phyloP scores from a whole-genome alignment of 768 basidiomycete species.

The Pleurotus djamor region DNA sequence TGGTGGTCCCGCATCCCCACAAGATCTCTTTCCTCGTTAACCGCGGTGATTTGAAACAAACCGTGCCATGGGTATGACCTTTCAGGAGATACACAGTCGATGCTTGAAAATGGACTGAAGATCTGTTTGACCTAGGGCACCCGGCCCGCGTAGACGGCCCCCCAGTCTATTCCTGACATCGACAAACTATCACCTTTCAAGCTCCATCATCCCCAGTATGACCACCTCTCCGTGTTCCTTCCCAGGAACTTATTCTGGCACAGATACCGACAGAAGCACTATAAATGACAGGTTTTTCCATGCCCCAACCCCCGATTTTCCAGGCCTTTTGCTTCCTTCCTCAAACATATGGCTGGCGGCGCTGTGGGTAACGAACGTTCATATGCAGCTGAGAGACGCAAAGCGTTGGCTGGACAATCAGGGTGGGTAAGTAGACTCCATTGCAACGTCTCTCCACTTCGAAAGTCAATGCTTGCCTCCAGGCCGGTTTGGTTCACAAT shows the following conservation, averaged over 20 bases:
- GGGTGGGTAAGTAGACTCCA: conserved; percentile 52
- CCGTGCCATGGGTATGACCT: too few species aligned
- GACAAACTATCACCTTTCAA: not conserved
- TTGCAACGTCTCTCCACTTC: not conserved
- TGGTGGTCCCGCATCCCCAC: too few species aligned
- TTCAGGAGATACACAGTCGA: too few species aligned
- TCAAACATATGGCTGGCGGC: not conserved
- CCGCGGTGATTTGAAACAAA: too few species aligned
- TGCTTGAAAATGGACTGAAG: not conserved
- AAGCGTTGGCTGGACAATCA: conserved; percentile 57
- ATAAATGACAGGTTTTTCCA: not conserved
- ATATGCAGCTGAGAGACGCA: conserved; percentile 44
- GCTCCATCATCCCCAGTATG: not conserved
- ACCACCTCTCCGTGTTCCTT: not conserved
- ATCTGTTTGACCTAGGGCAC: not conserved
- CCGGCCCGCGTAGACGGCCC: not conserved
- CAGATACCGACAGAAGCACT: not conserved
- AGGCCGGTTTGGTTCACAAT: conserved; percentile 69
- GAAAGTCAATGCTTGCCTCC: conserved; percentile 4
- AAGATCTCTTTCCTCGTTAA: too few species aligned
- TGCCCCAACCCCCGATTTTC: not conserved
- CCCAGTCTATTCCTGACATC: not conserved
- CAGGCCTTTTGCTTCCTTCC: not conserved
- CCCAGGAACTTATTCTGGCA: not conserved
- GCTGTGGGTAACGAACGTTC: conserved; percentile 1